Conservation (phyloP, 257 asterid species). For the Ballota nigra region DNA sequence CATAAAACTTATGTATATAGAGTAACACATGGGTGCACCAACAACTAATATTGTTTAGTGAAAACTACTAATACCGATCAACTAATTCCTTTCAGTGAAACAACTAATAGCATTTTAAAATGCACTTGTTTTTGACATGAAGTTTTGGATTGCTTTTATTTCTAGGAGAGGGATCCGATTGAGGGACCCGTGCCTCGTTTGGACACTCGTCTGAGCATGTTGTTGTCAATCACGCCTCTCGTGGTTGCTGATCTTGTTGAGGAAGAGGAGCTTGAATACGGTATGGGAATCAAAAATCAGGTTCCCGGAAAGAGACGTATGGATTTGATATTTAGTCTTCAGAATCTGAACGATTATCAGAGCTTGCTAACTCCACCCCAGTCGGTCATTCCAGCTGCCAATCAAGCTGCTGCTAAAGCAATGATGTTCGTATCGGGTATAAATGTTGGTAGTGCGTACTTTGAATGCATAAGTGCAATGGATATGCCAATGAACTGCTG, state of each 20-base stretch:
- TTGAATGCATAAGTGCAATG: slow-evolving; percentile 64
- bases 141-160: slow-evolving; percentile 14
- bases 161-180: slow-evolving; percentile 93
- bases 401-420: slow-evolving; percentile 94
- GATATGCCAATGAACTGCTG: slow-evolving; percentile 78
- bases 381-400: slow-evolving; percentile 68
- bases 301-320: slow-evolving; percentile 48
- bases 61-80: too few relatives aligned
- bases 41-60: too few relatives aligned
- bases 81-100: too few relatives aligned
- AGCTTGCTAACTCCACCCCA: slow-evolving; percentile 83
- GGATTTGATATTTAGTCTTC: slow-evolving; percentile 76
- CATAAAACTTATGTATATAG: too few relatives aligned
- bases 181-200: slow-evolving; percentile 98
- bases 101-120: too few relatives aligned
- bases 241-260: slow-evolving; percentile 88
- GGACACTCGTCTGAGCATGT: slow-evolving; percentile 88
- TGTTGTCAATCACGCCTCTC: slow-evolving; percentile 80
- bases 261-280: slow-evolving; percentile 59
- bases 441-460: slow-evolving; percentile 46
- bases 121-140: neutral
- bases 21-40: too few relatives aligned
- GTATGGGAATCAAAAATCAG: slow-evolving; percentile 32
- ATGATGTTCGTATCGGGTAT: slow-evolving; percentile 71
- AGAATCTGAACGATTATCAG: slow-evolving; percentile 64